Conservation (phyloP, 495 filamentous ascomycete species). For the Peziza echinospora region DNA sequence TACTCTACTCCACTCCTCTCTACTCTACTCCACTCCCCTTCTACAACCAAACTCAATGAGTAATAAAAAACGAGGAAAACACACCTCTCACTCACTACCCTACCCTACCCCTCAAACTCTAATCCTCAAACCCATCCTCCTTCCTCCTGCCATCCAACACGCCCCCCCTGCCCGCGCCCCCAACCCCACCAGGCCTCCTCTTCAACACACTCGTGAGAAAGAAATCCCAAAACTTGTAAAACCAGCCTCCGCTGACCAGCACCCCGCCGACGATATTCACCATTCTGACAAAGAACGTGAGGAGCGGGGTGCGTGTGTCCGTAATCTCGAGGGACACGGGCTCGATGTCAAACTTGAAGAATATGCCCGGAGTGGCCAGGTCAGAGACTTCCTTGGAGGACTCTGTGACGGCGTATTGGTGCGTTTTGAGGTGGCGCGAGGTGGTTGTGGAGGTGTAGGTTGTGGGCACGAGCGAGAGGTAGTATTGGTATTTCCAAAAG, state of each 20-base stretch:
- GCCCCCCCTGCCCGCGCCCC: constrained; percentile 28
- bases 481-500: constrained; percentile 98
- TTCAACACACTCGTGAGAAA: constrained; percentile 20
- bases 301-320: constrained; percentile 54
- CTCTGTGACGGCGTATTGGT: constrained; percentile 93
- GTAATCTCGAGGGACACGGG: constrained; percentile 70
- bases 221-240: constrained; percentile 26
- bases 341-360: constrained; percentile 99
- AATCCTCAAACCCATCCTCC: constrained; percentile 21
- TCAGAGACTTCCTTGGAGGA: constrained; percentile 49
- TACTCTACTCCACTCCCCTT: no score
- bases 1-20: no score
- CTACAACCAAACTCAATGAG: no score
- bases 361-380: constrained; percentile 65
- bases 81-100: no score
- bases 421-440: constrained; percentile 54
- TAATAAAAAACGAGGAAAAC: no score
- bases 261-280: constrained; percentile 40
- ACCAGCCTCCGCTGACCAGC: constrained; percentile 39
- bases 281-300: constrained; percentile 53
- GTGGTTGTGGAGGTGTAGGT: constrained; percentile 46
- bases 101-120: no score
- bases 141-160: constrained; percentile 34
- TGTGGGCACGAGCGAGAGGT: constrained; percentile 90
- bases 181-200: constrained; percentile 23